Percentiles rank a stretch among this genome's conserved stretches.
phyloP scores from a whole-genome alignment of 2,329 filamentous ascomycete genomes.

The Diplocarpon rosae region DNA sequence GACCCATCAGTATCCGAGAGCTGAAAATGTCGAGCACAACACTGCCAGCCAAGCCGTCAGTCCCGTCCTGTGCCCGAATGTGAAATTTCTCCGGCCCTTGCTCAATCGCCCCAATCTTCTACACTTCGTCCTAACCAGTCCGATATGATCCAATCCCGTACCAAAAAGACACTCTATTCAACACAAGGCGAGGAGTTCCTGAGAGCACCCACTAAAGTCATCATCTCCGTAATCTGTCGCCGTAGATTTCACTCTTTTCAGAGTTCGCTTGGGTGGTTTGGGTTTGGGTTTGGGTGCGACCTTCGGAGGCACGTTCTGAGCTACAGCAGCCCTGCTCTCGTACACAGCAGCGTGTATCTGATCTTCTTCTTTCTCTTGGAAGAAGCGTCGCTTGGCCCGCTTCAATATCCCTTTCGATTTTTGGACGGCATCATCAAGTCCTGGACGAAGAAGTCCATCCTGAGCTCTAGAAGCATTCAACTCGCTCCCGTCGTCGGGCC shows the following conservation, averaged over 20 bases:
- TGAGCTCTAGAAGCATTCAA: background rate
- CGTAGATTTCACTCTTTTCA: constrained; percentile 10
- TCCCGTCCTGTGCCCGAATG: background rate
- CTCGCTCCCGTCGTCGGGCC: background rate
- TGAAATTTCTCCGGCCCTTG: background rate
- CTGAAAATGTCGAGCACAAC: background rate
- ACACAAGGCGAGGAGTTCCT: constrained; percentile 18
- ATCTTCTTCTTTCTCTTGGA: constrained; percentile 24
- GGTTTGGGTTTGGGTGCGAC: background rate
- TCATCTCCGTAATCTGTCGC: constrained; percentile 26
- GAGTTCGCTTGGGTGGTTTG: constrained; percentile 3
- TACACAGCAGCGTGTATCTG: constrained; percentile 1
- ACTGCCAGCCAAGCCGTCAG: constrained; percentile 1
- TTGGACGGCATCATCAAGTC: no score
- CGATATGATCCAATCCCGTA: background rate
- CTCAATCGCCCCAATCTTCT: background rate
- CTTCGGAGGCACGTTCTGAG: background rate
- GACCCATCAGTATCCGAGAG: background rate
- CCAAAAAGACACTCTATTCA: background rate
- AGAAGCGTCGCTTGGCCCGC: constrained; percentile 12
- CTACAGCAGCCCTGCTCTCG: constrained; percentile 1
- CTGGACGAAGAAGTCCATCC: no score
- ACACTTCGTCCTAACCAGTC: background rate
- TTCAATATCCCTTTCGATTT: background rate
- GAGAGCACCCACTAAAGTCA: constrained; percentile 19